Percentiles rank a stretch among this genome's conserved stretches.
Evolutionary conservation across 352 stramenopile species (phyloP).

Genomic region (Saprolegnia diclina): DNA sequence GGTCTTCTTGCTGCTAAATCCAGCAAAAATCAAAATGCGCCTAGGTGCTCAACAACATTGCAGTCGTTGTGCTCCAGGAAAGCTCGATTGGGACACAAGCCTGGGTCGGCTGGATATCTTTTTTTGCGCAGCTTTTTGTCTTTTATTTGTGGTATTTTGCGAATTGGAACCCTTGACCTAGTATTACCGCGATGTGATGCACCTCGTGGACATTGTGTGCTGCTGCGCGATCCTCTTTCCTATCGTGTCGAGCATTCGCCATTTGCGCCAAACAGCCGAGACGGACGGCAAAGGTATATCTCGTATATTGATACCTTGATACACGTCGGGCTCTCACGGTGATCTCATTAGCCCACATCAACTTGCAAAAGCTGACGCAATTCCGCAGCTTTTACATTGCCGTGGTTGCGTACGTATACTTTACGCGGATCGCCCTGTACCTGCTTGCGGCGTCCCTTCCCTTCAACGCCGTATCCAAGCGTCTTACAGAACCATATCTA

Average conservation of each 20-base stretch:
- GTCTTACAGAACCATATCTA: neutral
- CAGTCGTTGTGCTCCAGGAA: slow-evolving; percentile 84
- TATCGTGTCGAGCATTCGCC: slow-evolving; percentile 94
- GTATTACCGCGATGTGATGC: slow-evolving; percentile 89
- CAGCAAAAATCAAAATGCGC: no score
- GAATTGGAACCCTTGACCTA: slow-evolving; percentile 37
- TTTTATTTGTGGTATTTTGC: slow-evolving; percentile 37
- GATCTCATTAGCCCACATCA: slow-evolving; percentile 41
- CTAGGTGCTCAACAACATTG: slow-evolving; percentile 93
- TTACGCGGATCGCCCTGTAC: slow-evolving; percentile 95
- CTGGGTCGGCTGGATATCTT: slow-evolving; percentile 45
- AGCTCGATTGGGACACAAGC: slow-evolving; percentile 63
- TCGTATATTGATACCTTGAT: neutral
- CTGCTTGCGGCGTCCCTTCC: slow-evolving; percentile 88
- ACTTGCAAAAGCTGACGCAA: slow-evolving; percentile 90
- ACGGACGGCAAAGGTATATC: slow-evolving; percentile 78
- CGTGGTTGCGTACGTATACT: slow-evolving; percentile 97
- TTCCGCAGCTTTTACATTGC: slow-evolving; percentile 97
- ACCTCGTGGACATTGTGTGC: slow-evolving; percentile 95
- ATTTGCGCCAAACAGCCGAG: slow-evolving; percentile 68
- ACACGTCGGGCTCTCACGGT: no score
- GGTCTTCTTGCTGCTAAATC: neutral
- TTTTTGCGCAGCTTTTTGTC: slow-evolving; percentile 16
- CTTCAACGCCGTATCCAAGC: slow-evolving; percentile 79
- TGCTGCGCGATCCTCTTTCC: slow-evolving; percentile 94